Conservation (phyloP, 2,329 filamentous ascomycete species). For the Exophiala oligosperma region DNA sequence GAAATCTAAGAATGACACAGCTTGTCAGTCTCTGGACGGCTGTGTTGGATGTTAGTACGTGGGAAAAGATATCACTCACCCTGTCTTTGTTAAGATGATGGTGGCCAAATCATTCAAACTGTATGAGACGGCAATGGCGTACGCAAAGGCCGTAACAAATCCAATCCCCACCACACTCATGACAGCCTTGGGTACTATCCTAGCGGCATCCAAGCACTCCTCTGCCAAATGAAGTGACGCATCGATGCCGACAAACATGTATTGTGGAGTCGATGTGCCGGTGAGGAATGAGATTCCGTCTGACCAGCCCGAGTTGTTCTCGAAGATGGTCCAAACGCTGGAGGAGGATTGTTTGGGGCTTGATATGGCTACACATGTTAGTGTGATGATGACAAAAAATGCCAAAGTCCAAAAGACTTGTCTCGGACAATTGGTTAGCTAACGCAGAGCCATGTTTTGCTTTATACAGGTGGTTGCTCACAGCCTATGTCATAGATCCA, state of each 20-base stretch:
- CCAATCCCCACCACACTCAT: slow-evolving; percentile 36
- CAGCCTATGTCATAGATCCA: too few relatives aligned
- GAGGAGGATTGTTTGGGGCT: slow-evolving; percentile 4
- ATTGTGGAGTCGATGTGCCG: slow-evolving; percentile 39
- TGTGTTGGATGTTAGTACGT: background rate
- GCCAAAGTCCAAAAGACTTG: background rate
- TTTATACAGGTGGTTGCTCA: too few relatives aligned
- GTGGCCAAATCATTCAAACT: slow-evolving; percentile 22
- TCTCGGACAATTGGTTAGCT: too few relatives aligned
- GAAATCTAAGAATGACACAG: background rate
- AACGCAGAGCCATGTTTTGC: too few relatives aligned
- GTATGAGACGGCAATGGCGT: slow-evolving; percentile 17
- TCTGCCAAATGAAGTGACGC: slow-evolving; percentile 41
- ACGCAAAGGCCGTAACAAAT: slow-evolving; percentile 32
- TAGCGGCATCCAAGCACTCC: slow-evolving; percentile 35
- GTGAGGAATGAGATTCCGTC: slow-evolving; percentile 38
- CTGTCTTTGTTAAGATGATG: slow-evolving; percentile 4
- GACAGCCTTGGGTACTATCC: slow-evolving; percentile 35
- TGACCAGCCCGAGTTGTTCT: slow-evolving; percentile 15
- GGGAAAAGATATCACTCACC: slow-evolving; percentile 2
- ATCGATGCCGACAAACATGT: slow-evolving; percentile 40
- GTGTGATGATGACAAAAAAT: slow-evolving; percentile 27
- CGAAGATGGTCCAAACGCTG: slow-evolving; percentile 19
- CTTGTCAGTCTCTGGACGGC: background rate
- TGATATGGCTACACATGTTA: slow-evolving; percentile 31